A percentile compares a stretch with the other conserved stretches of the same genome.
These are phyloP conservation scores for Euclidium syriacum DNA, from an alignment of 345 rosid species.

Conservation along the genomic window DNA sequence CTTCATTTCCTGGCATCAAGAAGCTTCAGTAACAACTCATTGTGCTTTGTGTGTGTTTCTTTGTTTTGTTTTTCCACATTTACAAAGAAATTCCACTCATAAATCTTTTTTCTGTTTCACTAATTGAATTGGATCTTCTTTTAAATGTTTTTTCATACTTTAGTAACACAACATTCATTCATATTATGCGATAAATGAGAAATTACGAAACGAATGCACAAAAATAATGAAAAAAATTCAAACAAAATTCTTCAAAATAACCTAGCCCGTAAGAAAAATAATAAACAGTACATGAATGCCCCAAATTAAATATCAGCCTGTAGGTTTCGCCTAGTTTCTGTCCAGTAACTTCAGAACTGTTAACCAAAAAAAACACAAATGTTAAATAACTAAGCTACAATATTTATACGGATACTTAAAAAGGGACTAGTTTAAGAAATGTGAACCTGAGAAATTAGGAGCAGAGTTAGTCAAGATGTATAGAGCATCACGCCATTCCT, in stretches of 20 bases:
- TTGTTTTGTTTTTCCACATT: background rate
- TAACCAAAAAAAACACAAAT: background rate
- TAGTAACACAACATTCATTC: constrained; percentile 11
- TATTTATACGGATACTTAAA: background rate
- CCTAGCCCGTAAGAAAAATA: background rate
- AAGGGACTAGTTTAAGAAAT: background rate
- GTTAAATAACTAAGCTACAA: background rate
- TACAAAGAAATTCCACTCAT: background rate
- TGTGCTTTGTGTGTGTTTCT: constrained; percentile 1
- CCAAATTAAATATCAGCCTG: background rate
- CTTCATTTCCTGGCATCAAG: constrained; percentile 86
- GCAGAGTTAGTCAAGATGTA: constrained; percentile 32
- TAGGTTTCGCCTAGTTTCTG: constrained; percentile 25
- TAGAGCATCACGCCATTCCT: constrained; percentile 33
- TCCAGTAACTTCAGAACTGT: constrained; percentile 35
- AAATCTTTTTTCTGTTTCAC: background rate
- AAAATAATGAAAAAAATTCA: background rate
- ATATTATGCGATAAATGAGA: background rate
- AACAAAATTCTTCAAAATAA: background rate
- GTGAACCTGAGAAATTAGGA: constrained; percentile 34
- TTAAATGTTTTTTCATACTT: background rate
- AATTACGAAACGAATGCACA: constrained; percentile 16
- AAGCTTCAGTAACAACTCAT: constrained; percentile 45
- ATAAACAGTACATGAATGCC: background rate
- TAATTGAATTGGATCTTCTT: background rate